Base-by-base conservation (phyloP, 1,139 yeast genomes). In the Magnusiomyces fungicola region DNA sequence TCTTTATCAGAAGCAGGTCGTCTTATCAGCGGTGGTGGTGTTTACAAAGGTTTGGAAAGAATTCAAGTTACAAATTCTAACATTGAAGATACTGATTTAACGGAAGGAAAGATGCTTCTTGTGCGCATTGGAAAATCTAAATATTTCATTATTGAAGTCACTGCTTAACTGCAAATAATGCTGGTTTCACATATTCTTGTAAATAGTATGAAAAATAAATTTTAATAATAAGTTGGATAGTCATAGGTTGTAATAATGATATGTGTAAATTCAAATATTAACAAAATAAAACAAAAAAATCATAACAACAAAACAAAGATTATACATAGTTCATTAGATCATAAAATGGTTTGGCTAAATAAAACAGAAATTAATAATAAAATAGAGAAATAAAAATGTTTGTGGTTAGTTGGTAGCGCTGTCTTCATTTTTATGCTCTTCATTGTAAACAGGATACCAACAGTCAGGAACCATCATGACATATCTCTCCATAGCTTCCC, bases 401-500 rank as follows among this genome's bases (percentile, higher is more conserved):
- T 7, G 12, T 27, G 30, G 12, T 12, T 7, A 27, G 7, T 27
- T 7, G 7, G 12, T 27, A 27, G 30, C 7, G 30, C 19, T 9
- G 16, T 33, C 7, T n/a, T 29, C 16, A 10, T 25, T 21, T 22
- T 22, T n/a, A 10, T 42, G 18, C 21, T 42, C 38, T 3, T 42
- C 37, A 19, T 19, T 32, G 22, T 42, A 16, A 4, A 23, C 51
- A 33, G 47, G 51, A 19, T 49, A 43, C 53, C 53, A 51, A 23
- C 53, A 51, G 37, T 90, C 97, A 0, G 98, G 98, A 2, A 92
- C 96, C 81, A 90, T 89, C 53, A 90, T 68, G 50, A 94, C 86
- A 61, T 94, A 92, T 48, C 97, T 69, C 61, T 92, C 97, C 98
- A 94, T 94, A 0, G 98, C 98, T 63, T 90, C 98, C 58, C 98